Percentiles rank a stretch among this genome's conserved stretches.
These are phyloP conservation scores for Hypoxylon sp. DNA, from an alignment of 2,329 filamentous ascomycete genomes.

Conservation along the genomic window DNA sequence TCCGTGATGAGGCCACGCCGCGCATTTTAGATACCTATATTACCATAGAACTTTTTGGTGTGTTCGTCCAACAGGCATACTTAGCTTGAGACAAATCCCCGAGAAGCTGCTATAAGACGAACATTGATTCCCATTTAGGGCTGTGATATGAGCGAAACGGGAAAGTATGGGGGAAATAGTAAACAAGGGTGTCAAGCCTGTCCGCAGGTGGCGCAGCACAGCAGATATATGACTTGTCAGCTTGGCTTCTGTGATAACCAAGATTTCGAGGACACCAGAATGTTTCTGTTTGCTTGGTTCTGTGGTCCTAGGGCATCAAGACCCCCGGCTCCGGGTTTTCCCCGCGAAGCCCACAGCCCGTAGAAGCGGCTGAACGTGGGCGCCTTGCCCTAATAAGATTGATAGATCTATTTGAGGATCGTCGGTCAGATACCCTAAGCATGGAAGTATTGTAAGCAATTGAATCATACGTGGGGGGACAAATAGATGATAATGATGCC, in stretches of 20 bases:
- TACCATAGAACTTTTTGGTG: slow-evolving; percentile 23
- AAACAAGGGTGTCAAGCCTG: slow-evolving; percentile 30
- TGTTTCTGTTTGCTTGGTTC: slow-evolving; percentile 41
- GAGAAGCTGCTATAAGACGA: slow-evolving; percentile 20
- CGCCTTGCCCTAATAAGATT: slow-evolving; percentile 33
- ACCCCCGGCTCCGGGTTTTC: slow-evolving; percentile 44
- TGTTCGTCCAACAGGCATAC: slow-evolving; percentile 20
- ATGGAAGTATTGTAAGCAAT: slow-evolving; percentile 33
- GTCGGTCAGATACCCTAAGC: slow-evolving; percentile 33
- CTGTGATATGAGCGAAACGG: slow-evolving; percentile 29
- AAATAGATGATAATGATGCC: slow-evolving; percentile 37
- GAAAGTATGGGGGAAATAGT: slow-evolving; percentile 18
- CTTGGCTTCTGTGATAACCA: slow-evolving; percentile 27
- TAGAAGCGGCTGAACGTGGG: slow-evolving; percentile 44
- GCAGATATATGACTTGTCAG: slow-evolving; percentile 43
- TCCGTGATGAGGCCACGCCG: slow-evolving; percentile 27
- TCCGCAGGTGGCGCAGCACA: slow-evolving; percentile 35
- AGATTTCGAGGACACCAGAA: slow-evolving; percentile 39
- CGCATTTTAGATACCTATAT: slow-evolving; percentile 28
- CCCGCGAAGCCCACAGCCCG: slow-evolving; percentile 46
- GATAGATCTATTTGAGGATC: slow-evolving; percentile 41
- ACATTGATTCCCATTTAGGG: slow-evolving; percentile 33
- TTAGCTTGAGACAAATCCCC: slow-evolving; percentile 12
- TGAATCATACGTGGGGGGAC: slow-evolving; percentile 43
- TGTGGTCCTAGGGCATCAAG: slow-evolving; percentile 27